Percentiles rank a stretch among this genome's conserved stretches.
These are phyloP conservation scores for Chlamydomonas schloesseri DNA, from an alignment of 139 green algal species.

Conservation along the genomic window DNA sequence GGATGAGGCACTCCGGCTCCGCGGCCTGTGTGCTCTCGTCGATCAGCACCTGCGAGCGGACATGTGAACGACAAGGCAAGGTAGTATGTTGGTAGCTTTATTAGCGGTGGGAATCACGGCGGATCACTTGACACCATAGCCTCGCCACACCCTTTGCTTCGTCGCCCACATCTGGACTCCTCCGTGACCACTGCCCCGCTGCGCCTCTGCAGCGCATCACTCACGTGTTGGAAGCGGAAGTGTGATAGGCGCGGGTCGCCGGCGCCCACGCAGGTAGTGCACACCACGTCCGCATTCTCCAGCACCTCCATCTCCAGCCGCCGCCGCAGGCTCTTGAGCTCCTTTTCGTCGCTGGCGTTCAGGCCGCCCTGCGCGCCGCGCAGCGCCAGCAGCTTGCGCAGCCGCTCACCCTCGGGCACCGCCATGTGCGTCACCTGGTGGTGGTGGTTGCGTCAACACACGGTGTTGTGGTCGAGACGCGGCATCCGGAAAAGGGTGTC, in stretches of 20 bases:
- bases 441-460: too few species aligned
- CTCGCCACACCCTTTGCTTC: too few species aligned
- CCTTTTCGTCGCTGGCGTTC: slow-evolving; percentile 88
- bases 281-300: slow-evolving; percentile 91
- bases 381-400: slow-evolving; percentile 92
- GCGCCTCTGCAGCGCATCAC: too few species aligned
- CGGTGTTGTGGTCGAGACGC: too few species aligned
- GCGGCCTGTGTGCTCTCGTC: slow-evolving; percentile 96
- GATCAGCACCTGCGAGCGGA: slow-evolving; percentile 81
- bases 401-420: slow-evolving; percentile 79
- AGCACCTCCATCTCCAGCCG: slow-evolving; percentile 90
- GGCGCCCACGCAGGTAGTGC: slow-evolving; percentile 92
- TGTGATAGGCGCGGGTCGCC: slow-evolving; percentile 88
- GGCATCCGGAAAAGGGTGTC: too few species aligned
- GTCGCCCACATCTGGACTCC: too few species aligned
- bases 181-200: too few species aligned
- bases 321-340: slow-evolving; percentile 76
- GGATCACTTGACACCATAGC: too few species aligned
- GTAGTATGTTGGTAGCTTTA: too few species aligned
- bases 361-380: slow-evolving; percentile 92
- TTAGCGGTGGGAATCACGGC: too few species aligned
- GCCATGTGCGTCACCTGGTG: slow-evolving; percentile 85
- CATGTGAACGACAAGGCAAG: too few species aligned
- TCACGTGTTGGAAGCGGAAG: slow-evolving; percentile 91
- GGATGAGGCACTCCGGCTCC: slow-evolving; percentile 95